Percentiles rank a stretch among this genome's conserved stretches.
Evolutionary conservation across 805 yeast genomes (phyloP).

Genomic region (Kurtzmaniella cleridarum): DNA sequence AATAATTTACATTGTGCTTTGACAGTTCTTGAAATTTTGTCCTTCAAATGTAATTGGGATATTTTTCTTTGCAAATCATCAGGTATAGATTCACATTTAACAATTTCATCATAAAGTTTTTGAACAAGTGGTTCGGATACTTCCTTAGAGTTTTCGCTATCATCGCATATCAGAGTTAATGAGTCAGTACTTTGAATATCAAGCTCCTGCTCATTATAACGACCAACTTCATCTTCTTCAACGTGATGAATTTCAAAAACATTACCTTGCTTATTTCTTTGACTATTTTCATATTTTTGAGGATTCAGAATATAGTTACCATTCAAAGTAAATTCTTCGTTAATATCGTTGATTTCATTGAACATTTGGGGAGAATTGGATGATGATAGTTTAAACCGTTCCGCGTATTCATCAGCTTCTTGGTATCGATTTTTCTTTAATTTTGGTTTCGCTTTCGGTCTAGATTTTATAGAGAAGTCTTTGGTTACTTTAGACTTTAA

Average conservation of each 20-base stretch:
- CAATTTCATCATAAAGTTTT: slow-evolving; percentile 28
- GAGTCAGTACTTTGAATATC: slow-evolving; percentile 5
- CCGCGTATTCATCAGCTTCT: slow-evolving; percentile 9
- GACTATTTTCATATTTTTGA: not conserved
- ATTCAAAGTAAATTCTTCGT: slow-evolving; percentile 27
- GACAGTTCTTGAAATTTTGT: slow-evolving; percentile 25
- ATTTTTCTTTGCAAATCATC: slow-evolving; percentile 32
- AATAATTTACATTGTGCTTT: slow-evolving; percentile 29
- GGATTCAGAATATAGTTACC: slow-evolving; percentile 22
- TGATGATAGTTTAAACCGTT: slow-evolving; percentile 28
- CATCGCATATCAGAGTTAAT: slow-evolving; percentile 5
- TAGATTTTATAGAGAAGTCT: slow-evolving; percentile 20
- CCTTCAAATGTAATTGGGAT: slow-evolving; percentile 26
- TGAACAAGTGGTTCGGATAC: slow-evolving; percentile 13
- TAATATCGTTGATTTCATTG: slow-evolving; percentile 24
- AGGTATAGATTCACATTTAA: slow-evolving; percentile 27
- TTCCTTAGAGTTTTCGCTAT: slow-evolving; percentile 5
- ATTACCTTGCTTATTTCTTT: not conserved
- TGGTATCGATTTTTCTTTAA: slow-evolving; percentile 17
- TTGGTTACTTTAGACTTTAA: slow-evolving; percentile 27
- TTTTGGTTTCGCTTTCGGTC: slow-evolving; percentile 31
- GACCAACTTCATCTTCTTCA: slow-evolving; percentile 5
- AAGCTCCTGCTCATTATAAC: slow-evolving; percentile 3
- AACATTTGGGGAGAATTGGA: slow-evolving; percentile 37
- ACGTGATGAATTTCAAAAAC: not conserved